These are phyloP conservation scores for Fusarium sp. DNA, from an alignment of 2,329 filamentous ascomycete species.

Conservation along the genomic window DNA sequence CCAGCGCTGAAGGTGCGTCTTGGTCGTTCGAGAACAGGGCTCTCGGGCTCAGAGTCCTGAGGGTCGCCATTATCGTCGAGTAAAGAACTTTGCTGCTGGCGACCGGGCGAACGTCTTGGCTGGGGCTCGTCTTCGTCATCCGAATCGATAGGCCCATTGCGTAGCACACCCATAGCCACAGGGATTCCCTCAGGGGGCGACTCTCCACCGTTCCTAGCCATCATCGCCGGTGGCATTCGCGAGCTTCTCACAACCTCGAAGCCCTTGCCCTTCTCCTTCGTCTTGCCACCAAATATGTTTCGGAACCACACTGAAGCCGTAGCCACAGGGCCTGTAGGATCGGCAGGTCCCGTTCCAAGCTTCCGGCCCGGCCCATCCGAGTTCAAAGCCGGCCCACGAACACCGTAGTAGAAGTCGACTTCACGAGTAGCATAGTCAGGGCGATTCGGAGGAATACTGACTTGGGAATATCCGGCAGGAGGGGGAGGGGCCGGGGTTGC, in stretches of 20 bases:
- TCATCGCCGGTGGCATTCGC: slow-evolving; percentile 81
- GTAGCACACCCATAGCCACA: slow-evolving; percentile 68
- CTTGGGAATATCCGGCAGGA: slow-evolving; percentile 42
- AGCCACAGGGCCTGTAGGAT: slow-evolving; percentile 90
- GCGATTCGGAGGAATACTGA: slow-evolving; percentile 62
- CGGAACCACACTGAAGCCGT: slow-evolving; percentile 92
- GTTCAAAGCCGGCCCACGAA: slow-evolving; percentile 86
- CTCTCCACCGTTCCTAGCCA: slow-evolving; percentile 67
- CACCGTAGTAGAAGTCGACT: slow-evolving; percentile 96
- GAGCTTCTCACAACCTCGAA: slow-evolving; percentile 96
- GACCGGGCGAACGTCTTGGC: slow-evolving; percentile 39
- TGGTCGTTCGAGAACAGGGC: slow-evolving; percentile 47
- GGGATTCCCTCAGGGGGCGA: slow-evolving; percentile 73
- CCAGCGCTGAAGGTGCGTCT: slow-evolving; percentile 50
- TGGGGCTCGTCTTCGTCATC: slow-evolving; percentile 62
- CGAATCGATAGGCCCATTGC: slow-evolving; percentile 70
- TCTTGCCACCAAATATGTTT: slow-evolving; percentile 80
- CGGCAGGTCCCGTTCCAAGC: slow-evolving; percentile 91
- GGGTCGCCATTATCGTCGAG: slow-evolving; percentile 59
- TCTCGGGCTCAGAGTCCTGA: slow-evolving; percentile 54
- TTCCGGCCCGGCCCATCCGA: slow-evolving; percentile 83
- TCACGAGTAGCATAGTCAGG: slow-evolving; percentile 94
- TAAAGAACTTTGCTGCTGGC: slow-evolving; percentile 49
- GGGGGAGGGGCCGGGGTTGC: slow-evolving; percentile 55
- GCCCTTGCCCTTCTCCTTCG: slow-evolving; percentile 93